phyloP scores from a whole-genome alignment of 2,329 filamentous ascomycete species.

The Colletotrichum scovillei region DNA sequence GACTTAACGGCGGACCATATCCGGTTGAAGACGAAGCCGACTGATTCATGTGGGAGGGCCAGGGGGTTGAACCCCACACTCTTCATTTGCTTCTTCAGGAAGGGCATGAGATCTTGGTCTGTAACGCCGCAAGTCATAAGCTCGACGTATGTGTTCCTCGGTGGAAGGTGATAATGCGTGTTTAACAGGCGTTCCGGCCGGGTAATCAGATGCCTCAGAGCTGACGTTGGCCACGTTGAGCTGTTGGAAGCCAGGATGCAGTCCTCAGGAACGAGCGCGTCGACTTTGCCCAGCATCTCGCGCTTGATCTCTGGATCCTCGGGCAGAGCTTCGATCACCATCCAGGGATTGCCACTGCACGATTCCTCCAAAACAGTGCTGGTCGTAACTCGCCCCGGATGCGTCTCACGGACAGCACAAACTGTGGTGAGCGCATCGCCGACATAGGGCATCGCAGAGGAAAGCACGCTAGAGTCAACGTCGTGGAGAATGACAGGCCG shows the following conservation, averaged over 20 bases:
- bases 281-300: conserved; percentile 41
- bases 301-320: conserved; percentile 46
- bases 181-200: conserved; percentile 44
- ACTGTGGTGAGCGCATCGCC: conserved; percentile 46
- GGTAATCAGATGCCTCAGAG: conserved; percentile 39
- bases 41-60: conserved; percentile 42
- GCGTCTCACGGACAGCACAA: conserved; percentile 41
- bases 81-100: conserved; percentile 42
- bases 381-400: conserved; percentile 42
- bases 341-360: conserved; percentile 39
- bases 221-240: conserved; percentile 43
- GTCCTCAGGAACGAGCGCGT: conserved; percentile 41
- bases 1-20: conserved; percentile 50
- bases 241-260: conserved; percentile 46
- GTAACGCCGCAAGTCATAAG: conserved; percentile 48
- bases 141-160: conserved; percentile 45
- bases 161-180: conserved; percentile 49
- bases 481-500: conserved; percentile 45
- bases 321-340: conserved; percentile 47
- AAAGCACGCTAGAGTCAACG: conserved; percentile 38
- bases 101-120: conserved; percentile 41
- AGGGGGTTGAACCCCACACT: conserved; percentile 43
- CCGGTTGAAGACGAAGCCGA: conserved; percentile 48
- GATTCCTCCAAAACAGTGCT: conserved; percentile 40
- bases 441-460: conserved; percentile 45